A percentile compares a stretch with the other conserved stretches of the same genome.
These are phyloP conservation scores for Starmerella stellata DNA, from an alignment of 805 yeast genomes.

Conservation along the genomic window DNA sequence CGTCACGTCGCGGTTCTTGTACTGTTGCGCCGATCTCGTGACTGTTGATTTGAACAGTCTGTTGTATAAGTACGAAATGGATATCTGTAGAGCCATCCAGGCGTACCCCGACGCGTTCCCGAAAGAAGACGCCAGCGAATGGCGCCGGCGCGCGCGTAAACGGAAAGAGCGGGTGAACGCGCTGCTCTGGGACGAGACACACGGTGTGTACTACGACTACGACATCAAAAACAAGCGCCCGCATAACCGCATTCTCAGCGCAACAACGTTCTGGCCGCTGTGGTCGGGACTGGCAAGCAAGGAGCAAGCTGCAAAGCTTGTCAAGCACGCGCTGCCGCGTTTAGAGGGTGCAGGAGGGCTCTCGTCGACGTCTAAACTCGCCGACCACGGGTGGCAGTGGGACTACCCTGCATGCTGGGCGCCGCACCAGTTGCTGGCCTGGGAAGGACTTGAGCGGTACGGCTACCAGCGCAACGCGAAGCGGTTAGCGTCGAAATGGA, in stretches of 20 bases:
- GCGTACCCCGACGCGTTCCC: slow-evolving; percentile 36
- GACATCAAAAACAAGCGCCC: slow-evolving; percentile 40
- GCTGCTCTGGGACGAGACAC: slow-evolving; percentile 68
- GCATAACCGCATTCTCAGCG: slow-evolving; percentile 50
- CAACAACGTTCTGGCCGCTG: slow-evolving; percentile 80
- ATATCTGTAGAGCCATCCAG: slow-evolving; percentile 49
- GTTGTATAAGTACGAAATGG: slow-evolving; percentile 75
- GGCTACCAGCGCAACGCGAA: slow-evolving; percentile 47
- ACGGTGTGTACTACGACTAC: slow-evolving; percentile 70
- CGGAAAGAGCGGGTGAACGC: slow-evolving; percentile 42
- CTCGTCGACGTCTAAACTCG: slow-evolving; percentile 63
- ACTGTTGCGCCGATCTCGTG: slow-evolving; percentile 72
- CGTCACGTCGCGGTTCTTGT: slow-evolving; percentile 77
- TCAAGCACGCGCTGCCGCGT: slow-evolving; percentile 38
- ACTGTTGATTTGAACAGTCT: slow-evolving; percentile 78
- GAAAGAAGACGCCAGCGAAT: slow-evolving; percentile 33
- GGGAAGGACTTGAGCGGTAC: slow-evolving; percentile 68
- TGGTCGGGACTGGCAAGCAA: slow-evolving; percentile 60
- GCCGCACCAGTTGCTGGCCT: slow-evolving; percentile 86
- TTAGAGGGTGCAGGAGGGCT: slow-evolving; percentile 82
- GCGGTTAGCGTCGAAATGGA: slow-evolving; percentile 71
- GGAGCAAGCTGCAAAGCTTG: slow-evolving; percentile 50
- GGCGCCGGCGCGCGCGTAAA: slow-evolving; percentile 40
- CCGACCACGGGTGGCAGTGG: slow-evolving; percentile 63
- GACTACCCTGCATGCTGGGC: slow-evolving; percentile 98